phyloP scores from a whole-genome alignment of 2,329 filamentous ascomycete genomes.

The Bipolaris cookei region DNA sequence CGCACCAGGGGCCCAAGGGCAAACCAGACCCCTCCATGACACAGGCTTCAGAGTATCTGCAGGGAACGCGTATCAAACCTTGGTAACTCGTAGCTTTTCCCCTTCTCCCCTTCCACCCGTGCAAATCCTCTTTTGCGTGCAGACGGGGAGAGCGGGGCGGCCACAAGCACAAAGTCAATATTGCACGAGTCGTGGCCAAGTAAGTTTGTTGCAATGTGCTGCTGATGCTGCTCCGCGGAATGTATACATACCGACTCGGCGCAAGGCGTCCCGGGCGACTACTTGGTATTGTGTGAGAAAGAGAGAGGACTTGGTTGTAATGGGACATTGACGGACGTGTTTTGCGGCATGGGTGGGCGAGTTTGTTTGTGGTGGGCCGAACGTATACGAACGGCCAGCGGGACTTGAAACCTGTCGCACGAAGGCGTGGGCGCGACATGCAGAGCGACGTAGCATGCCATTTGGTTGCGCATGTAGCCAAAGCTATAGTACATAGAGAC shows the following conservation, averaged over 20 bases:
- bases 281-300: slow-evolving; percentile 21
- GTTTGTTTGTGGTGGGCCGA: slow-evolving; percentile 13
- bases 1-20: slow-evolving; percentile 20
- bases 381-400: slow-evolving; percentile 17
- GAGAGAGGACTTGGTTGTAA: no score
- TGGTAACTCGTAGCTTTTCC: slow-evolving; percentile 23
- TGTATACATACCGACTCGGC: slow-evolving; percentile 14
- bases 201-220: background rate
- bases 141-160: slow-evolving; percentile 13
- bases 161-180: slow-evolving; percentile 15
- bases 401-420: slow-evolving; percentile 17
- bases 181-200: slow-evolving; percentile 20
- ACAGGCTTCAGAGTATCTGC: slow-evolving; percentile 19
- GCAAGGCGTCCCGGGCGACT: slow-evolving; percentile 10
- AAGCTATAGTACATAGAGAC: slow-evolving; percentile 22
- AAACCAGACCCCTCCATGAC: slow-evolving; percentile 11
- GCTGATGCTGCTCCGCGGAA: slow-evolving; percentile 12
- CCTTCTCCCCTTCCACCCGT: slow-evolving; percentile 28
- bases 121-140: slow-evolving; percentile 29
- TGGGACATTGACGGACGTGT: no score
- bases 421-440: slow-evolving; percentile 7
- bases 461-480: no score
- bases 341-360: slow-evolving; percentile 14
- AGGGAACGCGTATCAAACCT: slow-evolving; percentile 23
- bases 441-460: background rate